Base-by-base conservation (phyloP, 2,329 filamentous ascomycete genomes). In the Penicillium olsonii region DNA sequence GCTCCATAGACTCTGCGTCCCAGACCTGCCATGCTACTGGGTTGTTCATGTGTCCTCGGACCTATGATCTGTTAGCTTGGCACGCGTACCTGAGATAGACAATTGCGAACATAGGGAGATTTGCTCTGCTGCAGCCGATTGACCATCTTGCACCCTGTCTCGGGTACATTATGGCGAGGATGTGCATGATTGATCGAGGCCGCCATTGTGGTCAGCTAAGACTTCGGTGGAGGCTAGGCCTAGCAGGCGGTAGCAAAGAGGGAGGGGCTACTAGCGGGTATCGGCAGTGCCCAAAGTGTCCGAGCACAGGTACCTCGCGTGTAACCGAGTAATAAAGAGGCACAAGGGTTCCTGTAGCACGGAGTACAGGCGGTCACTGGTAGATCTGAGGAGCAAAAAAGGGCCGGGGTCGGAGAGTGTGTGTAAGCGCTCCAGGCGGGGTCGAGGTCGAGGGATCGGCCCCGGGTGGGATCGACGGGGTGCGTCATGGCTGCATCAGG, bases 21-120 rank as follows among this genome's bases (percentile, higher is more conserved):
- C 95, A 89, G 52, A 90, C 78, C 77, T 99, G 94, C 94, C 94
- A 99, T 62, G 86, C 85, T 31, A 97, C 92, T 2, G 86, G 84
- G 68, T 95, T 95, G 60, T 87, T 78, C 68, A 85, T 83, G 68
- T 95, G 90, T 41, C 81, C 84, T 48, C 85, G 84, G 37, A 92
- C 83, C 80, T 84, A 54, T 37, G 22, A 11, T 15, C 12, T 17
- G 46, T 63, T 48, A 63, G 62, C 48, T 5, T 44, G 37, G 31
- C 18, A 34, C 20, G n/a, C n/a, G 27, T 24, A 50, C 22, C 14
- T n/a, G 24, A 27, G 39, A 24, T 29, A 26, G 18, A 11, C 18
- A 31, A n/a, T 44, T 26, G 29, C 77, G 72, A 65, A 87, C 84
- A 74, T 88, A 88, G 48, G 85, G 84, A 59, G 83, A 87, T 61